Conservation (phyloP, 371 early-diverging fungal species). For the Circinella umbellata region DNA sequence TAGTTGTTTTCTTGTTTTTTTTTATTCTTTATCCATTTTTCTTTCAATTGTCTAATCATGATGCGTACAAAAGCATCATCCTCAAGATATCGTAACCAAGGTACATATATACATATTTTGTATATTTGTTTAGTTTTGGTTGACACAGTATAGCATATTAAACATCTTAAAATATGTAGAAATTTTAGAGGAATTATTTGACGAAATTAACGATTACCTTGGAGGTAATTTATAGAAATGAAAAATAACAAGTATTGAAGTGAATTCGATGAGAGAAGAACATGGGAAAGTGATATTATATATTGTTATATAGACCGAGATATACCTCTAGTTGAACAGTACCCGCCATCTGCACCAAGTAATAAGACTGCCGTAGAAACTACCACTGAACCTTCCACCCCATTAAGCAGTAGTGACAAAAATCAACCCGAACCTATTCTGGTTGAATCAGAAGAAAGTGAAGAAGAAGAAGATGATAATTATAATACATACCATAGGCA, state of each 20-base stretch:
- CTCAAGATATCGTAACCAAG: constrained; percentile 14
- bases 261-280: no score
- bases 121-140: no score
- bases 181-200: constrained; percentile 28
- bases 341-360: neutral
- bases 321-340: neutral
- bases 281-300: neutral
- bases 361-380: neutral
- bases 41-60: neutral
- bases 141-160: no score
- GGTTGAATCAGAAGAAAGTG: constrained; percentile 16
- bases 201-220: constrained; percentile 26
- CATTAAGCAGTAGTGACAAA: neutral
- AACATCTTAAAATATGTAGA: constrained; percentile 6
- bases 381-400: neutral
- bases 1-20: neutral
- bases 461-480: constrained; percentile 9
- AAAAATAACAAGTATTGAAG: neutral
- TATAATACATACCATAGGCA: no score
- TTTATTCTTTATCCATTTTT: neutral
- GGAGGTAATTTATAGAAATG: constrained; percentile 9
- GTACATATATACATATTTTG: neutral
- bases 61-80: neutral
- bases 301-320: neutral
- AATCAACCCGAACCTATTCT: constrained; percentile 7